A percentile compares a stretch with the other conserved stretches of the same genome.
Evolutionary conservation across 2,329 filamentous ascomycete genomes (phyloP).

Genomic region (Diplodia sapinea): DNA sequence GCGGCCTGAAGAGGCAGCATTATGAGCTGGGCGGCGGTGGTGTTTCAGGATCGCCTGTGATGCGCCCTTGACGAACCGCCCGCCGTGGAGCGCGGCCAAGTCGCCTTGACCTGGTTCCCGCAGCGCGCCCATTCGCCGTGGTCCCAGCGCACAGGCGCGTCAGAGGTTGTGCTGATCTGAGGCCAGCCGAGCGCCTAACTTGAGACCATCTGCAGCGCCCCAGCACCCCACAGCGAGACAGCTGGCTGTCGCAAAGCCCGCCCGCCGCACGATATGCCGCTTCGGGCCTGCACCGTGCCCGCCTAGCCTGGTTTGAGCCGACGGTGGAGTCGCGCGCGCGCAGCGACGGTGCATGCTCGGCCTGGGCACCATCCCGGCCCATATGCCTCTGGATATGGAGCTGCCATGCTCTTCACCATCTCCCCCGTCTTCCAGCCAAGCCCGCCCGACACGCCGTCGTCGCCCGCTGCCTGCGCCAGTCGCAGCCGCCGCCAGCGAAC

Average conservation of each 20-base stretch:
- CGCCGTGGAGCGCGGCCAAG: background rate
- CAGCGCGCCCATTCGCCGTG: background rate
- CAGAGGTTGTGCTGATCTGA: conserved; percentile 25
- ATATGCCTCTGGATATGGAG: conserved; percentile 25
- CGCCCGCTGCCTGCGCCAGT: conserved; percentile 19
- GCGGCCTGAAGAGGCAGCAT: conserved; percentile 26
- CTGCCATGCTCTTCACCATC: conserved; percentile 21
- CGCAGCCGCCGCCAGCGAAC: conserved; percentile 11
- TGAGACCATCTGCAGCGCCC: conserved; percentile 20
- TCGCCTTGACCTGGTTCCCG: conserved; percentile 9
- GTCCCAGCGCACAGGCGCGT: conserved; percentile 8
- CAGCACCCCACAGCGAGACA: conserved; percentile 29
- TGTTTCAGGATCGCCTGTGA: conserved; percentile 23
- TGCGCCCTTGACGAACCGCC: conserved; percentile 16
- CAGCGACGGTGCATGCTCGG: conserved; percentile 23
- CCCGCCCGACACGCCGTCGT: conserved; percentile 13
- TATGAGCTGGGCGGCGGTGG: background rate
- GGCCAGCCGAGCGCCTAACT: conserved; percentile 21
- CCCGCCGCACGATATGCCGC: conserved; percentile 28
- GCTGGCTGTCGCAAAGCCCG: conserved; percentile 26
- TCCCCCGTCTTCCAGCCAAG: conserved; percentile 11
- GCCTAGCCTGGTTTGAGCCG: conserved; percentile 27
- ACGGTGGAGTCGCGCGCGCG: conserved; percentile 7
- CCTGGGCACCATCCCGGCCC: conserved; percentile 24
- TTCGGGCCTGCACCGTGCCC: conserved; percentile 26